These are phyloP conservation scores for Yamadazyma paraphyllophila DNA, from an alignment of 805 yeast species.

Conservation along the genomic window DNA sequence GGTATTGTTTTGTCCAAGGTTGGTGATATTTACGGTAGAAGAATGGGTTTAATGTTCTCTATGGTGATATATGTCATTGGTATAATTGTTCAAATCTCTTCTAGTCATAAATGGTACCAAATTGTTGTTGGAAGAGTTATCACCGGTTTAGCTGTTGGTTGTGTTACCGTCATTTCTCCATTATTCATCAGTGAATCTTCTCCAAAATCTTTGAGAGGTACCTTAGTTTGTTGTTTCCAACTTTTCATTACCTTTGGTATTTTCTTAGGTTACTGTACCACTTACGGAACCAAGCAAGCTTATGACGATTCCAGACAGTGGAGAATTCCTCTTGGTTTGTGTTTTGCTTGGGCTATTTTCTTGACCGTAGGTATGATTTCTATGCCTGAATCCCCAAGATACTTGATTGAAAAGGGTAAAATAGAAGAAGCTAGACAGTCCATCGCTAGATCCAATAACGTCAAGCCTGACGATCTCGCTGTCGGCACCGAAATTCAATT, in stretches of 20 bases:
- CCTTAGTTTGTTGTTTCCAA: constrained; percentile 68
- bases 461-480: constrained; percentile 50
- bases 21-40: constrained; percentile 63
- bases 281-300: constrained; percentile 51
- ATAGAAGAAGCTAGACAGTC: constrained; percentile 54
- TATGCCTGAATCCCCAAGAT: constrained; percentile 74
- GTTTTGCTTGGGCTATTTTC: constrained; percentile 52
- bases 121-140: constrained; percentile 60
- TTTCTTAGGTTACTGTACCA: constrained; percentile 66
- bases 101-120: constrained; percentile 58
- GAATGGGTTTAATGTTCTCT: constrained; percentile 51
- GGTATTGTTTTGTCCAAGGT: constrained; percentile 56
- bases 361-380: constrained; percentile 50
- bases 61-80: constrained; percentile 61
- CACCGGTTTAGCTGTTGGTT: constrained; percentile 73
- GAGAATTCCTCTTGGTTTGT: constrained; percentile 64
- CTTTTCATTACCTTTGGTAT: constrained; percentile 70
- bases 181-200: constrained; percentile 66
- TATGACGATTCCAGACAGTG: constrained; percentile 55
- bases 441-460: constrained; percentile 58
- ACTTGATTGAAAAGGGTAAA: constrained; percentile 49
- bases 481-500: constrained; percentile 52
- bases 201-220: constrained; percentile 70
- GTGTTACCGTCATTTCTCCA: constrained; percentile 66
- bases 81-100: constrained; percentile 57